A percentile compares a stretch with the other conserved stretches of the same genome.
Evolutionary conservation across 1,284 basidiomycete species (phyloP).

Genomic region (Rhodotorula sp.): DNA sequence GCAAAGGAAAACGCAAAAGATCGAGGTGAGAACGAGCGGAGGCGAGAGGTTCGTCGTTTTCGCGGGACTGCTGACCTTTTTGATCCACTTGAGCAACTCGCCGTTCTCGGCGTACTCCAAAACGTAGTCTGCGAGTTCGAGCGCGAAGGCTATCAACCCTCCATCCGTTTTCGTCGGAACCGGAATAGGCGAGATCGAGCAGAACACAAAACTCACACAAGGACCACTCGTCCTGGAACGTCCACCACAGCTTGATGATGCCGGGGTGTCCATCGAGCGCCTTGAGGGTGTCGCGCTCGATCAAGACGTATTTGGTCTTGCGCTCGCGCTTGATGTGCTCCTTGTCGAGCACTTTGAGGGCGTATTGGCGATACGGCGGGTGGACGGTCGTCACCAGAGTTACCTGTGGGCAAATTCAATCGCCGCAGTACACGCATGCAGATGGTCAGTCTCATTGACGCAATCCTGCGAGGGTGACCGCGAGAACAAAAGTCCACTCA

Average conservation of each 20-base stretch:
- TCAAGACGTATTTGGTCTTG: slow-evolving; percentile 63
- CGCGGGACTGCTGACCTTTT: slow-evolving; percentile 48
- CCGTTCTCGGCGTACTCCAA: slow-evolving; percentile 86
- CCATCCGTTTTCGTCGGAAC: too few species aligned
- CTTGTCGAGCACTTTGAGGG: slow-evolving; percentile 75
- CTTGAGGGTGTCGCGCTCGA: slow-evolving; percentile 63
- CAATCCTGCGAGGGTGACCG: slow-evolving; percentile 19
- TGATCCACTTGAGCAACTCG: slow-evolving; percentile 77
- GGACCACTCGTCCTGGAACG: slow-evolving; percentile 43
- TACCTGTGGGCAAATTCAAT: slow-evolving; percentile 53
- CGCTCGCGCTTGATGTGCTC: slow-evolving; percentile 65
- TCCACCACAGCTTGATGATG: slow-evolving; percentile 45
- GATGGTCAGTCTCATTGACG: neutral
- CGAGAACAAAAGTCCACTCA: slow-evolving; percentile 49
- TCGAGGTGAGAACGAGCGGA: neutral
- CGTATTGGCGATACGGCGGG: slow-evolving; percentile 63
- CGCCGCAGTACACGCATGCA: too few species aligned
- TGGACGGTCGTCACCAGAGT: slow-evolving; percentile 58
- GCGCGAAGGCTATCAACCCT: too few species aligned
- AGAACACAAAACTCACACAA: slow-evolving; percentile 25
- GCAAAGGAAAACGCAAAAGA: neutral
- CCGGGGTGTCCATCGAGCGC: slow-evolving; percentile 51
- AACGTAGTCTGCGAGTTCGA: slow-evolving; percentile 65
- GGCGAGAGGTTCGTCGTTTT: neutral
- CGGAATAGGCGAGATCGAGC: too few species aligned